phyloP scores from a whole-genome alignment of 768 basidiomycete genomes.

The Coprinellus aureogranulatus region DNA sequence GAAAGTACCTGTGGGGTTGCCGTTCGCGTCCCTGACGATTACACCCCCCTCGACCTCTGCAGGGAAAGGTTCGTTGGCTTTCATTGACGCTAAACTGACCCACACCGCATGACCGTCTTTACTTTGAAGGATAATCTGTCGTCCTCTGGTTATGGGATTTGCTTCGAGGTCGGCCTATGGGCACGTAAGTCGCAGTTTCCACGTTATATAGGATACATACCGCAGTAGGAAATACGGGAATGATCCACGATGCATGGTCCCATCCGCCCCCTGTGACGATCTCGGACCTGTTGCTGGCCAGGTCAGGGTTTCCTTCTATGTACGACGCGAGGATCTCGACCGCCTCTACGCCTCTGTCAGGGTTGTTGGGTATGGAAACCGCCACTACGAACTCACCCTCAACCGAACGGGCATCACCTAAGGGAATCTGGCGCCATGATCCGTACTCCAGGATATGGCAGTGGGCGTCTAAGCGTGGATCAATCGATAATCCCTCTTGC shows the following conservation, averaged over 20 bases:
- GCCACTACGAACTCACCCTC: conserved; percentile 40
- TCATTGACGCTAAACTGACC: conserved; percentile 66
- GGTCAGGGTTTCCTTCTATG: conserved; percentile 55
- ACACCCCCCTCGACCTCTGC: conserved; percentile 75
- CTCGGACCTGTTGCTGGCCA: conserved; percentile 51
- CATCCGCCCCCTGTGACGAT: conserved; percentile 83
- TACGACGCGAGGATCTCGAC: conserved; percentile 58
- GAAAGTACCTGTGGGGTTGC: conserved; percentile 75
- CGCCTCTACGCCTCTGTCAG: conserved; percentile 43
- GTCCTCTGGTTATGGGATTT: conserved; percentile 67
- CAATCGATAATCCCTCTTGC: background rate
- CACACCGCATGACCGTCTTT: conserved; percentile 90
- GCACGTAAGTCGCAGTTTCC: no score
- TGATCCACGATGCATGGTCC: conserved; percentile 82
- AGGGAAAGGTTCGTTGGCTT: conserved; percentile 60
- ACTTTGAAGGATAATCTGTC: conserved; percentile 74
- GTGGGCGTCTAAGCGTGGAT: conserved; percentile 67
- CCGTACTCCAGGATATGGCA: conserved; percentile 80
- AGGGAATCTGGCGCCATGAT: conserved; percentile 56
- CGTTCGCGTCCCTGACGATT: conserved; percentile 64
- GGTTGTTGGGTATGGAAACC: background rate
- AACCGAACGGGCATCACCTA: conserved; percentile 59
- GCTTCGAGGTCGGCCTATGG: conserved; percentile 75
- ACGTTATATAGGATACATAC: no score
- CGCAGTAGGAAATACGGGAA: conserved; percentile 61